Base-by-base conservation (phyloP, 495 filamentous ascomycete genomes). In the Mytilinidion resinicola region DNA sequence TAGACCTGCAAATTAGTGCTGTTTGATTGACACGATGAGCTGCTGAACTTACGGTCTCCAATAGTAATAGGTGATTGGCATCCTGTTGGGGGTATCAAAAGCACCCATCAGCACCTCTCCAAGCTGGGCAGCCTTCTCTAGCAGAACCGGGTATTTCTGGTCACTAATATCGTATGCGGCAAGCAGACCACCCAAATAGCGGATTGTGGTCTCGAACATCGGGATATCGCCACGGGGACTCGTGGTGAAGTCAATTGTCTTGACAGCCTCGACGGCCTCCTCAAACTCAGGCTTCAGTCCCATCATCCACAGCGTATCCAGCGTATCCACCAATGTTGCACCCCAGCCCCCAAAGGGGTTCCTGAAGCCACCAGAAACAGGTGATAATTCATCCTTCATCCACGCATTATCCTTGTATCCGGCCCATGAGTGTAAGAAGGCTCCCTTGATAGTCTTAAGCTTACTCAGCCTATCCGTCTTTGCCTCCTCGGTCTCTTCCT, bases 271-370 rank as follows among this genome's bases (percentile, higher is more conserved):
- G 10, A 90, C 80, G 12, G 91, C 93, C 55, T 91, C 89, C 51
- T 91, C 83, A 69, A 97, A 98, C 62, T 97, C 91, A 7, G 88
- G 78, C 69, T 88, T 84, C 70, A 97, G 66, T 8, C 83, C 91
- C 90, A 96, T 96, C 57, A 98, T 93, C 90, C 91, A 97, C 14
- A 98, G 74, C 0, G 91, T 95, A 70, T 98, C 93, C 38, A 98
- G 74, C n/a, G 86, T 72, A 74, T 98, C 93, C 4, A 98, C 90
- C 57, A 98, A 68, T 1, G 93, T 96, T 4, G 93, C 93, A 19
- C 87, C 93, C 93, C 93, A 98, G 20, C 89, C 89, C 69, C 86
- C 91, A 66, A 98, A 98, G 0, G 91, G 88, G 65, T 97, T 77
- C 49, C 75, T 74, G 42, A 51, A 58, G 10, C 56, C 56, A 9